Evolutionary conservation across 805 yeast species (phyloP).

Genomic region (Hanseniaspora hatyaiensis): DNA sequence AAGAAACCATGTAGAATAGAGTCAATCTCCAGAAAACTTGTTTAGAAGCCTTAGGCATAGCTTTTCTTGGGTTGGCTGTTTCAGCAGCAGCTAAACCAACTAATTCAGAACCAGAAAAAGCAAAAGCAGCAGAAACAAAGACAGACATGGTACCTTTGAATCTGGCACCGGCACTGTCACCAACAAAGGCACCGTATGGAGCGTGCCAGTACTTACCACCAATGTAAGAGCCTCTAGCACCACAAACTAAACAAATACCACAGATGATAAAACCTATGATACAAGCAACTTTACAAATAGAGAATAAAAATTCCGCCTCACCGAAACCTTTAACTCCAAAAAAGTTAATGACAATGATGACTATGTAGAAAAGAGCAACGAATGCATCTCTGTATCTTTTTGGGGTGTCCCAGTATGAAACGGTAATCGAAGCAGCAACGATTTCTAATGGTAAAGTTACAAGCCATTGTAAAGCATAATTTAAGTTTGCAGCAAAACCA

Average conservation of each 20-base stretch:
- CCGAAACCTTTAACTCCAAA: conserved; percentile 48
- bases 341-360: conserved; percentile 39
- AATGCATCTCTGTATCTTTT: conserved; percentile 39
- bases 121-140: conserved; percentile 45
- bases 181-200: conserved; percentile 46
- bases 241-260: conserved; percentile 41
- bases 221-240: conserved; percentile 37
- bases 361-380: conserved; percentile 40
- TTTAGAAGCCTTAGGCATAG: conserved; percentile 42
- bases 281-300: conserved; percentile 39
- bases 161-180: conserved; percentile 29
- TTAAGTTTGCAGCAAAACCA: conserved; percentile 55
- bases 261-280: conserved; percentile 44
- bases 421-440: conserved; percentile 44
- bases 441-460: conserved; percentile 42
- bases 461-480: conserved; percentile 43
- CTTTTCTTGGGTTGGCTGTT: conserved; percentile 36
- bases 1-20: conserved; percentile 37
- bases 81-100: conserved; percentile 44
- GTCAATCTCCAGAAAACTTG: conserved; percentile 48
- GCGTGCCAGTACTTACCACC: conserved; percentile 41
- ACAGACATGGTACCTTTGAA: conserved; percentile 45
- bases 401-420: conserved; percentile 39
- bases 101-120: conserved; percentile 44
- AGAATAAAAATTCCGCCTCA: conserved; percentile 42